Evolutionary conservation across 345 rosid species (phyloP), one percentile per base, ranked within the genome.

Genomic region (Eucalyptus grandis): DNA sequence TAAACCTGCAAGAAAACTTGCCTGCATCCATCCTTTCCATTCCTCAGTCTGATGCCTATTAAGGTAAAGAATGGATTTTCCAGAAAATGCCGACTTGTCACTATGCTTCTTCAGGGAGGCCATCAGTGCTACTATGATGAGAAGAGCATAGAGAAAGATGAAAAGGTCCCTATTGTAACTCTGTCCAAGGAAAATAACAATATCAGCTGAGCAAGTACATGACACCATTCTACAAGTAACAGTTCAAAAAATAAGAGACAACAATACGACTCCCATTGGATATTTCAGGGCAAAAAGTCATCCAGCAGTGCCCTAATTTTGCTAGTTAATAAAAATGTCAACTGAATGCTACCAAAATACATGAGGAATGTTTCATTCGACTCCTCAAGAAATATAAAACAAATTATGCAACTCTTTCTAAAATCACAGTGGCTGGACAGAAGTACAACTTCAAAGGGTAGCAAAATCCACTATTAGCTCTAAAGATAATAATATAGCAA

Each of bases 1-100:
- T 14, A 40, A 90, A 50, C 58, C 37, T 44, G 85, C 83, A n/a
- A 88, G 12, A 46, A 87, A 88, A 93, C 96, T 94, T 91, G 94
- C 99, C 99, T 98, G 99, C 99, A 98, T 98, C 99, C 99, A 98
- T 91, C 99, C 99, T 94, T 95, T 98, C 99, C 99, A 98, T 91
- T 98, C 99, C 90, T 97, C 99, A n/a, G 99, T 98, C 90, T 98
- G 98, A 94, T 97, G 97, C 87, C 98, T 94, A 90, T 95, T 96
- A 90, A 98, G 99, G 94, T 96, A 98, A 31, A 93, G 96, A 86
- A 94, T 94, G 87, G 98, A 81, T 90, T 96, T 97, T 89, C 99
- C 99, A 90, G 95, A 93, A 87, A 96, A 94, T 37, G 95, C 92
- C 27, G 99, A 97, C 91, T 95, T 96, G 91, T 98, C 98, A 89